Evolutionary conservation across 768 basidiomycete species (phyloP).

Genomic region (Suillus placidus): DNA sequence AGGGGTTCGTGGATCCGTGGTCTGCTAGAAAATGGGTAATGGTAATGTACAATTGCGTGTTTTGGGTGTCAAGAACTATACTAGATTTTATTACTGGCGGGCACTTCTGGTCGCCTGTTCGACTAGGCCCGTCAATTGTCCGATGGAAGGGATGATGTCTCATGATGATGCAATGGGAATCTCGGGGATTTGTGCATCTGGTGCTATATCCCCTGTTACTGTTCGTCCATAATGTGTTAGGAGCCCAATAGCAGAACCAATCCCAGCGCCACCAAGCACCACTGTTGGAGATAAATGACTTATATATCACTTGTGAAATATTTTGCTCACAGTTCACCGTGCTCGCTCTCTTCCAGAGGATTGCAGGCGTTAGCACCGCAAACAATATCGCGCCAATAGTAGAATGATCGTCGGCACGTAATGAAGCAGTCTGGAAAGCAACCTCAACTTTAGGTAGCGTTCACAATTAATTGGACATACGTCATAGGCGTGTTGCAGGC

Average conservation of each 20-base stretch:
- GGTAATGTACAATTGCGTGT: conserved; percentile 13
- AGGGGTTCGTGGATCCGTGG: conserved; percentile 19
- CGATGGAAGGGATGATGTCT: not conserved
- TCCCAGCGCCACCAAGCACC: conserved; percentile 69
- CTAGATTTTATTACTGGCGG: not conserved
- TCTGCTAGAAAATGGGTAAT: conserved; percentile 12
- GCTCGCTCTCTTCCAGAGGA: conserved; percentile 72
- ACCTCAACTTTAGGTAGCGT: conserved; percentile 3
- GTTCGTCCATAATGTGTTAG: conserved; percentile 57
- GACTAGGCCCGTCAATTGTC: not conserved
- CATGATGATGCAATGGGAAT: conserved; percentile 20
- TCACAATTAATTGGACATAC: conserved; percentile 39
- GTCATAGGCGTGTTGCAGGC: conserved; percentile 59
- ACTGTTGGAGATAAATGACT: conserved; percentile 41
- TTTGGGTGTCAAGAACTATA: not conserved
- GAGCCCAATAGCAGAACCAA: conserved; percentile 65
- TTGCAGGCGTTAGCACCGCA: conserved; percentile 64
- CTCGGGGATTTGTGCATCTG: conserved; percentile 41
- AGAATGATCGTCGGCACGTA: conserved; percentile 73
- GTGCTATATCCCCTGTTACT: conserved; percentile 56
- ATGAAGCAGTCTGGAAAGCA: conserved; percentile 48
- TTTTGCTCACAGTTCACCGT: conserved; percentile 56
- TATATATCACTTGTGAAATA: not conserved
- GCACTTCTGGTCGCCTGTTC: not conserved
- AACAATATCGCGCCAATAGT: conserved; percentile 72